Evolutionary conservation across 148 eudicot species (phyloP).

Genomic region (Amaranthus hypochondriacus): DNA sequence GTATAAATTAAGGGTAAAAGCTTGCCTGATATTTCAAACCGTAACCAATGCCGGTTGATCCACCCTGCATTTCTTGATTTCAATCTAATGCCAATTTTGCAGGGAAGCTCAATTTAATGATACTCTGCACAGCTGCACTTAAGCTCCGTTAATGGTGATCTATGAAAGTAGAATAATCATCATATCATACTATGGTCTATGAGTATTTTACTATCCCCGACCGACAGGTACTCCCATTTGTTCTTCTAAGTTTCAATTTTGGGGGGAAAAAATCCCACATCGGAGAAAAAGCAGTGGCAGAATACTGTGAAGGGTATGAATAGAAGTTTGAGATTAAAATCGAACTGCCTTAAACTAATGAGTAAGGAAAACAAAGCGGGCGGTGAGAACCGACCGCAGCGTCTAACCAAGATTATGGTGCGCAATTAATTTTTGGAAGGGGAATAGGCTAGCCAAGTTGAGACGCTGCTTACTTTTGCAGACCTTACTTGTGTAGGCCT

Average conservation of each 20-base stretch:
- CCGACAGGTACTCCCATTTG: too few species aligned
- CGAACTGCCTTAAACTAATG: conserved; percentile 95
- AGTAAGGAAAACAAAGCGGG: conserved; percentile 99
- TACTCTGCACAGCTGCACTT: too few species aligned
- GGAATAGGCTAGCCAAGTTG: conserved; percentile 87
- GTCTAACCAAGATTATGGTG: conserved; percentile 26
- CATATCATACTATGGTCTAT: too few species aligned
- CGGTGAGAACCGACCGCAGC: conserved; percentile 92
- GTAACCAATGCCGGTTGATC: conserved; percentile 81
- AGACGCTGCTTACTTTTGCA: conserved; percentile 99
- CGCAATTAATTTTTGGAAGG: conserved; percentile 92
- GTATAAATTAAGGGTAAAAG: conserved; percentile 20
- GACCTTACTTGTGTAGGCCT: conserved; percentile 96
- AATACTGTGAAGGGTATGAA: not conserved
- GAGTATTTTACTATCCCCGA: too few species aligned
- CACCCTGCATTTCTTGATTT: conserved; percentile 61
- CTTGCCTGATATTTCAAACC: conserved; percentile 92
- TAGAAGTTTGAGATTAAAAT: not conserved
- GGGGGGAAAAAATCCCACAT: conserved; percentile 13
- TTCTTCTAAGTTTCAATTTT: too few species aligned
- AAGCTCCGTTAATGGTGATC: too few species aligned
- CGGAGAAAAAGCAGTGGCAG: not conserved
- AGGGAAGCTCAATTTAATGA: not conserved
- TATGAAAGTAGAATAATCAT: too few species aligned
- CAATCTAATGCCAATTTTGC: not conserved